phyloP scores from a whole-genome alignment of 2,329 filamentous ascomycete genomes.

The Cladophialophora carrionii region DNA sequence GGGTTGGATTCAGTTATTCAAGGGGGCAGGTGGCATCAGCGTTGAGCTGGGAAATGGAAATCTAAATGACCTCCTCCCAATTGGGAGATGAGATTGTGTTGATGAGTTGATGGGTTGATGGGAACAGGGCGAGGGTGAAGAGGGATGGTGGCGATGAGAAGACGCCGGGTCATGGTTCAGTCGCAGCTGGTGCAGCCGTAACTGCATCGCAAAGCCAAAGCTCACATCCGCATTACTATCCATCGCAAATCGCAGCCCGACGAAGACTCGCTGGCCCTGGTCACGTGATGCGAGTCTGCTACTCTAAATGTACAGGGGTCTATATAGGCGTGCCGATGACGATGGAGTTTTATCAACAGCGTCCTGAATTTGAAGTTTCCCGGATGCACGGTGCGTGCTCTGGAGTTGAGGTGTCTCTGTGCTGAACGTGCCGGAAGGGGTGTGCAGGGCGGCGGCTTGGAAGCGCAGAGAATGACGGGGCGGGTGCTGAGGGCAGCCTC shows the following conservation, averaged over 20 bases:
- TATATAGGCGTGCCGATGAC: slow-evolving; percentile 23
- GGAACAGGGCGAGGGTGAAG: slow-evolving; percentile 25
- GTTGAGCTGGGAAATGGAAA: slow-evolving; percentile 21
- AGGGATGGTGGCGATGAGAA: slow-evolving; percentile 27
- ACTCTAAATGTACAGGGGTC: not conserved
- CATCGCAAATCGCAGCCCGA: slow-evolving; percentile 9
- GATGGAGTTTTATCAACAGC: slow-evolving; percentile 1
- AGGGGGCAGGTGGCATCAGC: slow-evolving; percentile 31
- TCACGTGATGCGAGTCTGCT: slow-evolving; percentile 28
- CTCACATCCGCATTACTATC: slow-evolving; percentile 32
- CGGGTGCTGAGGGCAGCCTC: slow-evolving; percentile 20
- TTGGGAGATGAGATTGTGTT: slow-evolving; percentile 20
- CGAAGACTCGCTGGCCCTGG: not conserved
- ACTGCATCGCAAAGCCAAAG: slow-evolving; percentile 29
- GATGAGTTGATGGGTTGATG: slow-evolving; percentile 28
- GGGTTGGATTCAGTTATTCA: slow-evolving; percentile 23
- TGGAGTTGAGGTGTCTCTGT: slow-evolving; percentile 3
- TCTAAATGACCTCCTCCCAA: slow-evolving; percentile 25
- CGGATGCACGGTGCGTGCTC: not conserved
- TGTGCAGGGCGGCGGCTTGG: slow-evolving; percentile 16
- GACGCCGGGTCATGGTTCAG: slow-evolving; percentile 32
- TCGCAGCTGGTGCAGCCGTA: slow-evolving; percentile 31
- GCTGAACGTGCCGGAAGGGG: slow-evolving; percentile 15
- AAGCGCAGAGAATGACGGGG: slow-evolving; percentile 24
- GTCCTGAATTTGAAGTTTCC: not conserved